Conservation (phyloP, 176 grass and related monocot genomes). For the Pontederia paniculata region DNA sequence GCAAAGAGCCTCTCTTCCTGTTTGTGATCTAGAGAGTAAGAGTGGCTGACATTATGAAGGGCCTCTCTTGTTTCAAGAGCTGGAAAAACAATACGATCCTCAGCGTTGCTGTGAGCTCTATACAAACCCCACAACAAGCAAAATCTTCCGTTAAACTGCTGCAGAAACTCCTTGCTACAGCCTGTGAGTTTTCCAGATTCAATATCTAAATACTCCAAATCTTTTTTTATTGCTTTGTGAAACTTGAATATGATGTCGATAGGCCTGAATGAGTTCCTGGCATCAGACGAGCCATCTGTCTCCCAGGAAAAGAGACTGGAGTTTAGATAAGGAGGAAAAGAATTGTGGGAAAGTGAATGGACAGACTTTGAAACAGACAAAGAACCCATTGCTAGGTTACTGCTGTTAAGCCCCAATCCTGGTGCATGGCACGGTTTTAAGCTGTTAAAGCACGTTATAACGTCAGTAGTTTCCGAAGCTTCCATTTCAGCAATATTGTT, state of each 20-base stretch:
- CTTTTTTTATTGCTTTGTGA: conserved; percentile 81
- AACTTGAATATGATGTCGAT: conserved; percentile 91
- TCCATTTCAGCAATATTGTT: conserved; percentile 18
- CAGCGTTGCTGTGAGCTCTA: conserved; percentile 80
- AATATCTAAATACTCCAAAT: conserved; percentile 64
- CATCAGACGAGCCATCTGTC: conserved; percentile 24
- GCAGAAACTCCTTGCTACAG: conserved; percentile 43
- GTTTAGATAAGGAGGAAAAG: conserved; percentile 51
- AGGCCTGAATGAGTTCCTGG: conserved; percentile 37
- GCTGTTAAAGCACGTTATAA: conserved; percentile 17
- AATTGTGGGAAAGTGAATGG: conserved; percentile 28
- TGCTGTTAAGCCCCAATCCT: conserved; percentile 48
- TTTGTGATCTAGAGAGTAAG: conserved; percentile 78
- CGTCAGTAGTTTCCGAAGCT: conserved; percentile 21
- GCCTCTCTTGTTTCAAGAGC: conserved; percentile 72
- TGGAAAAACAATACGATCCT: conserved; percentile 79
- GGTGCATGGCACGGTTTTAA: conserved; percentile 44
- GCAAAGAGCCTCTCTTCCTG: conserved; percentile 70
- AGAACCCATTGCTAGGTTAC: conserved; percentile 24
- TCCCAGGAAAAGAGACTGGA: conserved; percentile 75
- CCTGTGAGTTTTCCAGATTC: conserved; percentile 65
- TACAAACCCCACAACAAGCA: conserved; percentile 77
- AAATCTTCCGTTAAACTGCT: conserved; percentile 68
- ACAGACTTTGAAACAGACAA: conserved; percentile 29
- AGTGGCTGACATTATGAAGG: conserved; percentile 76